Conservation (phyloP, 495 filamentous ascomycete genomes). For the Tuber umbilicatum region DNA sequence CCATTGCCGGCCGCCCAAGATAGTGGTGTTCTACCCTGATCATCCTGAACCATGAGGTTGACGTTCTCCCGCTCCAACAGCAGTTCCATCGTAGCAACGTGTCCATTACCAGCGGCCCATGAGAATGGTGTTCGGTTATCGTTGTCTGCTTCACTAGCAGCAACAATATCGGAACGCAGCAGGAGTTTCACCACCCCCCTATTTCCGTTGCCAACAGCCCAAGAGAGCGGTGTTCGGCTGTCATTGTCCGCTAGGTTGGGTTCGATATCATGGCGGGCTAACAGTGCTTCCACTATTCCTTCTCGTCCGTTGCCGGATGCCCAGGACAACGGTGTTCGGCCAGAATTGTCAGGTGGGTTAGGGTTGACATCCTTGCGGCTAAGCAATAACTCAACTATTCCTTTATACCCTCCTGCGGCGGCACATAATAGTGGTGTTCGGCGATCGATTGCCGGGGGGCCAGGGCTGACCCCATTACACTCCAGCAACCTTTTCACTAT, state of each 20-base stretch:
- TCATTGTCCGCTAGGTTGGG: conserved; percentile 14
- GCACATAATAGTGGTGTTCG: conserved; percentile 8
- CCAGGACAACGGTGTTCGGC: not conserved
- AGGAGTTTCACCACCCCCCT: conserved; percentile 10
- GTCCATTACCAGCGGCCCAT: conserved; percentile 10
- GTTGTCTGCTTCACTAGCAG: not conserved
- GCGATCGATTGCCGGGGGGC: not conserved
- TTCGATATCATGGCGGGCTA: not conserved
- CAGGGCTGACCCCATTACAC: conserved; percentile 3
- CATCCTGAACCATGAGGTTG: conserved; percentile 11
- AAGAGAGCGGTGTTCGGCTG: conserved; percentile 12
- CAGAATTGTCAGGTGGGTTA: not conserved
- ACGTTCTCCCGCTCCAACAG: conserved; percentile 19
- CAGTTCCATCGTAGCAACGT: conserved; percentile 8
- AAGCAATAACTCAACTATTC: conserved; percentile 20
- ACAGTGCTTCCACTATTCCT: conserved; percentile 11
- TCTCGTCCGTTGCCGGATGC: conserved; percentile 7
- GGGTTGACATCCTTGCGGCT: not conserved
- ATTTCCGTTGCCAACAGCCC: conserved; percentile 17
- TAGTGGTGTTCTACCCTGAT: conserved; percentile 2
- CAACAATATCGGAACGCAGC: not conserved
- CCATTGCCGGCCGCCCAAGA: conserved; percentile 12
- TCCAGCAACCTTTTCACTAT: conserved; percentile 48
- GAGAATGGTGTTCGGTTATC: not conserved
- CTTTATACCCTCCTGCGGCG: conserved; percentile 9